Conservation (phyloP, 2,329 filamentous ascomycete species). For the Annulohypoxylon truncatum region DNA sequence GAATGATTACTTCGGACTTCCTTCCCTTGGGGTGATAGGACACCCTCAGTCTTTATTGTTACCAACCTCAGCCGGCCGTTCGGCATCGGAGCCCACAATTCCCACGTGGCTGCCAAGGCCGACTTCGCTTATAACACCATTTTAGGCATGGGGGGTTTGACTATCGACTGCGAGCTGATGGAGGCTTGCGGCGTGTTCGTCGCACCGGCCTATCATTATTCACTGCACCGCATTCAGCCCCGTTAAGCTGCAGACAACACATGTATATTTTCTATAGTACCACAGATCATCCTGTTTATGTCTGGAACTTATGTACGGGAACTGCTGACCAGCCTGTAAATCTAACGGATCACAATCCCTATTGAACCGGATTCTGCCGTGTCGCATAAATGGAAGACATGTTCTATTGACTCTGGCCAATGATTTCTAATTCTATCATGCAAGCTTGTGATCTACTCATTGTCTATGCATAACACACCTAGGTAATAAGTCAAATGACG, state of each 20-base stretch:
- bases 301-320: not conserved
- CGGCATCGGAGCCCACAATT: not conserved
- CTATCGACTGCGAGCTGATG: slow-evolving; percentile 1
- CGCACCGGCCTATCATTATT: not conserved
- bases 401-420: not conserved
- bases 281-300: not conserved
- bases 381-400: not conserved
- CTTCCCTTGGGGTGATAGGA: not conserved
- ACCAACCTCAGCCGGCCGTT: not conserved
- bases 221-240: not conserved
- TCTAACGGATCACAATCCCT: not conserved
- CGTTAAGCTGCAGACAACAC: not conserved
- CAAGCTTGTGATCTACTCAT: not conserved
- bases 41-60: not conserved
- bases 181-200: not conserved
- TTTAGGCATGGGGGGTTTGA: not conserved
- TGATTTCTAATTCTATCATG: not conserved
- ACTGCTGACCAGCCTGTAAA: not conserved
- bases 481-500: not conserved
- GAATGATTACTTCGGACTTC: not conserved
- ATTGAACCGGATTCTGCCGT: not conserved
- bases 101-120: slow-evolving; percentile 13
- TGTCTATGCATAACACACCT: not conserved
- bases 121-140: slow-evolving; percentile 3
- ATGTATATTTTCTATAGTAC: not conserved